Percentiles rank a stretch among this genome's conserved stretches.
Evolutionary conservation across 495 filamentous ascomycete genomes (phyloP).

Genomic region (Peziza echinospora): DNA sequence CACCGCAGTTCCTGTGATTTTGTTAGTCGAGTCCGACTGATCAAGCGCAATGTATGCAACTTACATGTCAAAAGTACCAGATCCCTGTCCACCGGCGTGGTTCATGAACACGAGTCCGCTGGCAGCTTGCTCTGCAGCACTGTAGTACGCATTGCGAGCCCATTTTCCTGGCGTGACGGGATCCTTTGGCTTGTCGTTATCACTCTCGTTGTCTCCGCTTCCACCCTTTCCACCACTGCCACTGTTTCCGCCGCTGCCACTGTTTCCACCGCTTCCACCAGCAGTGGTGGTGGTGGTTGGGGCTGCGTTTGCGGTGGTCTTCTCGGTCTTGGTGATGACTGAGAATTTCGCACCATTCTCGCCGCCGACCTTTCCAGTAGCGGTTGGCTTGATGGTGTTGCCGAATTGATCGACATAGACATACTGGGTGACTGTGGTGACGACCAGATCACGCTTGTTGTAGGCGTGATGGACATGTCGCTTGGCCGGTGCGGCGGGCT

Average conservation of each 20-base stretch:
- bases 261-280: constrained; percentile 7
- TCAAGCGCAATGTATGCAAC: constrained; percentile 8
- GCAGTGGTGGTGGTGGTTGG: constrained; percentile 17
- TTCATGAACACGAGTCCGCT: constrained; percentile 45
- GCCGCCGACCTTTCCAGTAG: constrained; percentile 5
- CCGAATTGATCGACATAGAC: constrained; percentile 1
- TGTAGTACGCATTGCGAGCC: constrained; percentile 33
- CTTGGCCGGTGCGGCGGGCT: constrained; percentile 18
- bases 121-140: constrained; percentile 25
- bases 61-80: constrained; percentile 36
- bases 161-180: constrained; percentile 9
- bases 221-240: neutral
- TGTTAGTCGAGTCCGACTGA: constrained; percentile 1
- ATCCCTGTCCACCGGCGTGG: constrained; percentile 36
- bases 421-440: constrained; percentile 14
- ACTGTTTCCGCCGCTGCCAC: constrained; percentile 6
- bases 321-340: neutral
- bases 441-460: constrained; percentile 9
- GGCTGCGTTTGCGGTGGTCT: constrained; percentile 4
- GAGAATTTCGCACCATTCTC: neutral
- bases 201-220: neutral
- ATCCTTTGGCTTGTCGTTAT: neutral
- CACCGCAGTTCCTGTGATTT: constrained; percentile 27
- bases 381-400: constrained; percentile 13
- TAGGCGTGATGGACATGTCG: constrained; percentile 23